Evolutionary conservation across 1,284 basidiomycete species (phyloP), one percentile per base, ranked within the genome.

Genomic region (Taiwanofungus camphoratus): DNA sequence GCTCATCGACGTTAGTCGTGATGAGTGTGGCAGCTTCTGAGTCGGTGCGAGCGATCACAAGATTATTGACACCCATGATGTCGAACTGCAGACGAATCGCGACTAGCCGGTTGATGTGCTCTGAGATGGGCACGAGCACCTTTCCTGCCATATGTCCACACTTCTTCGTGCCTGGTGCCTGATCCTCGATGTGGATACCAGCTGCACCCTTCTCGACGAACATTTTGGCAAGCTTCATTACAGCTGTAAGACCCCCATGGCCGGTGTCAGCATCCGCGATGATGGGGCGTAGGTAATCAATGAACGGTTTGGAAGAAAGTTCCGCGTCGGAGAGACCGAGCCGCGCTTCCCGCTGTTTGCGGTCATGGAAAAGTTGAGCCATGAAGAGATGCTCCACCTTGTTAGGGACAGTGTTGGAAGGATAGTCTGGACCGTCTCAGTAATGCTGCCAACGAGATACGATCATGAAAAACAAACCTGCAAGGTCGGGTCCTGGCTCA

Each of bases 401-500:
- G 70, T 91, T 92, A 6, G 92, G 92, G 0, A 95, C 92, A 13
- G 92, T 95, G 66, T 92, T 94, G 46, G 88, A 94, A 1, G 92
- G 92, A 64, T 94, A 95, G 64, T 95, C 90, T 80, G 55, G 24
- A 9, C 21, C 12, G 15, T 31, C 44, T 5, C 19, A 36, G 26
- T 31, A 18, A 27, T 33, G 21, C 7, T 15, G 12, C 5, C 11
- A 15, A 33, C n/a, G 21, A 24, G 4, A 31, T 15, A 21, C 11
- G 9, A n/a, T 5, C 20, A n/a, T 18, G 19, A 5, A 30, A 41
- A 12, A 21, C 70, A 57, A 55, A 87, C 89, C 94, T 71, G 81
- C 95, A 61, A 99, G 88, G 76, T 99, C 96, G 13, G 95, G 95
- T 35, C 95, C 95, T 20, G 95, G 94, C 65, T 99, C 95, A 57